Base-by-base conservation (phyloP, 2,329 filamentous ascomycete genomes). In the Acephala macrosclerotiorum region DNA sequence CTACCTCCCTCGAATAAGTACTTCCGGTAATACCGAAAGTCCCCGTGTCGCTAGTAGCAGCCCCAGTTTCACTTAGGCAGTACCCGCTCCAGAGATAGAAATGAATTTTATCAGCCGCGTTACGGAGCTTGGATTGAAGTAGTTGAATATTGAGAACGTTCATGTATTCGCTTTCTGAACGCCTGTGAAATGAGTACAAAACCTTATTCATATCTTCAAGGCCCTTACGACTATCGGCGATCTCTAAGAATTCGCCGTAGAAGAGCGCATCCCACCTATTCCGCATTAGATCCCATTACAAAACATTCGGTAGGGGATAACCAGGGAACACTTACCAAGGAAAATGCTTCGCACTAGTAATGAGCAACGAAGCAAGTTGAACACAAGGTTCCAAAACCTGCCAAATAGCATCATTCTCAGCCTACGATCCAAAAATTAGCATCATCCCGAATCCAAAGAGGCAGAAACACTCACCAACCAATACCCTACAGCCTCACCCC, bases 381-480 rank as follows among this genome's bases (percentile, higher is more conserved):
- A 62, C 14, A 9, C 38, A 58, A 3, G 59, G 59, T 18, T 55
- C 8, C 33, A 66, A 45, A 3, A 58, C 58, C 7, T 62, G 26
- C 64, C 58, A 62, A 7, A 66, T 42, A 35, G 53, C 35, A 9
- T 29, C 26, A 42, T 65, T 65, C 14, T 60, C 55, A 58, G 36
- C 53, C 61, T 63, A 53, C 12, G 22, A 55, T 3, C 29, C 20
- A 38, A 18, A 57, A 18, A 49, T 38, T 47, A 53, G 18, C 12
- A 9, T 22, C 12, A 26, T 55, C 18, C 2, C 6, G 7, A 47
- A n/a, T n/a, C n/a, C n/a, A n/a, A n/a, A n/a, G n/a, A n/a, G n/a
- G n/a, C n/a, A n/a, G n/a, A n/a, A n/a, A n/a, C n/a, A n/a, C 66
- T 63, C 25, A 68, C 66, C 18, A 65, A 18, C 66, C 66, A 68